Conservation (phyloP, 2,329 filamentous ascomycete genomes). For the Neofusicoccum sp. region DNA sequence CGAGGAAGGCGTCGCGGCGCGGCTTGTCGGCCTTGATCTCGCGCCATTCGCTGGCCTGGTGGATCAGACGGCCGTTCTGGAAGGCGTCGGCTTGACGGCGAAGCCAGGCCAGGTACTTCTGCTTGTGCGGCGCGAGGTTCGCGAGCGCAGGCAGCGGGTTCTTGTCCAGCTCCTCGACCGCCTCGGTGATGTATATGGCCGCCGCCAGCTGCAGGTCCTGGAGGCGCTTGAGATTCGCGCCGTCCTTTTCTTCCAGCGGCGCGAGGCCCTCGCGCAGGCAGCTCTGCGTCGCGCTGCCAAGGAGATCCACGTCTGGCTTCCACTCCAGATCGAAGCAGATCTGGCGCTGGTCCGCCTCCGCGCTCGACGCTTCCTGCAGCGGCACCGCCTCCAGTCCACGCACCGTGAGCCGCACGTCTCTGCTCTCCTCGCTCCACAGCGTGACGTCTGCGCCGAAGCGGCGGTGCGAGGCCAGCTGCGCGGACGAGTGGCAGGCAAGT, state of each 20-base stretch:
- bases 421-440: neutral
- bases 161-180: neutral
- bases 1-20: neutral
- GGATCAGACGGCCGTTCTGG: neutral
- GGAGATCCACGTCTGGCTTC: constrained; percentile 8
- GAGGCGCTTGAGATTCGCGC: neutral
- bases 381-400: neutral
- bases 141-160: neutral
- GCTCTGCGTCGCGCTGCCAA: neutral
- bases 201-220: neutral
- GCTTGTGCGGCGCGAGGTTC: neutral
- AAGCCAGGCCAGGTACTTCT: constrained; percentile 4
- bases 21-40: neutral
- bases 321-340: neutral
- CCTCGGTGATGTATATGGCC: neutral
- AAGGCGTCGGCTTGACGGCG: neutral
- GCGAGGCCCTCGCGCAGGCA: neutral
- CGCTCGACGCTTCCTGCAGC: neutral
- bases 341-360: neutral
- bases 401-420: neutral
- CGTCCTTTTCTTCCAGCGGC: neutral
- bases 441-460: neutral
- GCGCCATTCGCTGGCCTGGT: neutral
- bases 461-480: neutral
- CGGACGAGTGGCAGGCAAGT: neutral